These are phyloP conservation scores for Eucalyptus polybractea DNA, from an alignment of 345 rosid species.

Conservation along the genomic window DNA sequence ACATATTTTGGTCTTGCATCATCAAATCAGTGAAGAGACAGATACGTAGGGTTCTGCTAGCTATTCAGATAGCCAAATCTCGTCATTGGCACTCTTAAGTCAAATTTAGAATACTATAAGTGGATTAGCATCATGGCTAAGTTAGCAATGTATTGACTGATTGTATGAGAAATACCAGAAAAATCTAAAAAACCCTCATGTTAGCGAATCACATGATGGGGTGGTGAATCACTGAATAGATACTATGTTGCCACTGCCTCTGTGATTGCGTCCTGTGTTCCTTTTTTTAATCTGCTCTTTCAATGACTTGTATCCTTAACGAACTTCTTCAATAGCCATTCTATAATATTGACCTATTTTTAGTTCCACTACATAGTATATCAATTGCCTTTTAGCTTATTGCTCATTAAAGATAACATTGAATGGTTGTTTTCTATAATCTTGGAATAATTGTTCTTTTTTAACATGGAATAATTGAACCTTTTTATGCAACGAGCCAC, in stretches of 20 bases:
- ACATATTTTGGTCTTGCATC: neutral
- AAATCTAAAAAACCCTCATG: neutral
- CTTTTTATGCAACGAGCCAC: neutral
- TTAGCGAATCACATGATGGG: neutral
- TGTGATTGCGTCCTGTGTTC: neutral
- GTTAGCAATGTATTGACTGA: neutral
- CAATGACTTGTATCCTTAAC: neutral
- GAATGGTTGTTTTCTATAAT: neutral
- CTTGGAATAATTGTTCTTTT: neutral
- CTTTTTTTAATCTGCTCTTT: neutral
- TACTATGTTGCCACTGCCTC: neutral
- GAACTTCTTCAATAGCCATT: neutral
- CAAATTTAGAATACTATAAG: neutral
- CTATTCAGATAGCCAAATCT: neutral
- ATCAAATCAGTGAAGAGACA: neutral
- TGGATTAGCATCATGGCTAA: neutral
- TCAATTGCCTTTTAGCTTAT: neutral
- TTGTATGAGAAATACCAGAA: neutral
- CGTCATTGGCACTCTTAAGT: neutral
- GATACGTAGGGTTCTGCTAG: neutral
- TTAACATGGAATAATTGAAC: neutral
- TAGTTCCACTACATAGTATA: neutral
- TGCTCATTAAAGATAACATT: neutral
- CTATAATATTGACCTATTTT: neutral
- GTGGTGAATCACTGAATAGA: neutral